Evolutionary conservation across 164 flowering plant species (phyloP).

Genomic region (Annona squamosa): DNA sequence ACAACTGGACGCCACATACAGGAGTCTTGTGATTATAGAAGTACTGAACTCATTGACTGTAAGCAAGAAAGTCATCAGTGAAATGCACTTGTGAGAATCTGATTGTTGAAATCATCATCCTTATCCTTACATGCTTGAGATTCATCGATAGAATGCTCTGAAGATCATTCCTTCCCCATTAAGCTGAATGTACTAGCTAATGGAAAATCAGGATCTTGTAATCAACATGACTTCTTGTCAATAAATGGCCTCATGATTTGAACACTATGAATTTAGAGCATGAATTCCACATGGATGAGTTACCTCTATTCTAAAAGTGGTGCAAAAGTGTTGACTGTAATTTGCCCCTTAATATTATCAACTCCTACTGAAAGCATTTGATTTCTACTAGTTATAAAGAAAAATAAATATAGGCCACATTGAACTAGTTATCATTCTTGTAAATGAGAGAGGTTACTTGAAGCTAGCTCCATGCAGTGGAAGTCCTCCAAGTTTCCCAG

Average conservation of each 20-base stretch:
- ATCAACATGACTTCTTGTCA: neutral
- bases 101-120: neutral
- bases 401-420: neutral
- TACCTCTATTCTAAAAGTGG: neutral
- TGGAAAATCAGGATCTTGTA: neutral
- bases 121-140: neutral
- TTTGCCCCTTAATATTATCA: neutral
- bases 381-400: neutral
- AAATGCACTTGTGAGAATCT: neutral
- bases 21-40: neutral
- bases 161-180: too few relatives aligned
- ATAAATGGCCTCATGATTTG: neutral
- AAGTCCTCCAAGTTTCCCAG: constrained; percentile 78
- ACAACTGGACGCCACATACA: neutral
- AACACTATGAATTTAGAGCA: neutral
- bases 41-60: neutral
- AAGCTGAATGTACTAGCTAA: too few relatives aligned
- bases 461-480: constrained; percentile 95
- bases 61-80: neutral
- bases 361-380: neutral
- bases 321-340: neutral
- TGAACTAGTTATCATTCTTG: neutral
- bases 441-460: constrained; percentile 49
- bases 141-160: neutral
- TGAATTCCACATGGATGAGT: neutral